A percentile compares a stretch with the other conserved stretches of the same genome.
These are phyloP conservation scores for Phlebiopsis gigantea DNA, from an alignment of 768 basidiomycete species.

Conservation along the genomic window DNA sequence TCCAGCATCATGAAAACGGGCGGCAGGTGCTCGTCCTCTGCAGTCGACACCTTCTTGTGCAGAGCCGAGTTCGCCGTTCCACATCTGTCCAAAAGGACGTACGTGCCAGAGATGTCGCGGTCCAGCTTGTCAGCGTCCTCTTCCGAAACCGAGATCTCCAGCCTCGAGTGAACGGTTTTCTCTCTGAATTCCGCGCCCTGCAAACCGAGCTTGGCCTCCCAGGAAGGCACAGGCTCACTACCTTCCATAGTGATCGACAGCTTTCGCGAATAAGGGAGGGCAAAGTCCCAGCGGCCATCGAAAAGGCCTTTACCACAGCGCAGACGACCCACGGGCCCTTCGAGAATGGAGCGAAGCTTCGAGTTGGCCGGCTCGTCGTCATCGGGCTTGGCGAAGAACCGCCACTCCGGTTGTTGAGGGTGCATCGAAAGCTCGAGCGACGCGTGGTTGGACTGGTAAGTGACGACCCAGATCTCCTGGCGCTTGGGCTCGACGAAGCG, in stretches of 20 bases:
- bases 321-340: constrained; percentile 72
- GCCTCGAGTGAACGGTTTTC: constrained; percentile 57
- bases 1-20: constrained; percentile 82
- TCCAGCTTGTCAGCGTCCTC: constrained; percentile 51
- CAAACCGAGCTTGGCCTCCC: constrained; percentile 81
- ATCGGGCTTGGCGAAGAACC: constrained; percentile 69
- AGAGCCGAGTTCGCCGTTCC: constrained; percentile 84
- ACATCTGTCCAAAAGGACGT: constrained; percentile 77
- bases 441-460: constrained; percentile 69
- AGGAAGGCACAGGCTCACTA: constrained; percentile 69
- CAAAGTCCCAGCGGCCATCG: constrained; percentile 73
- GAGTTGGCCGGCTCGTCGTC: constrained; percentile 69
- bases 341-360: constrained; percentile 66
- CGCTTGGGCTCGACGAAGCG: constrained; percentile 84
- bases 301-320: constrained; percentile 54
- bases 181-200: constrained; percentile 58
- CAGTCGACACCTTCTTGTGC: constrained; percentile 52
- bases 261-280: constrained; percentile 54
- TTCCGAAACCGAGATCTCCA: constrained; percentile 56
- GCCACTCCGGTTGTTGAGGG: constrained; percentile 79
- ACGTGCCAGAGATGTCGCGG: constrained; percentile 76
- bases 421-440: constrained; percentile 73
- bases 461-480: constrained; percentile 81
- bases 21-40: constrained; percentile 45
- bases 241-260: constrained; percentile 62